Evolutionary conservation across 352 stramenopile species (phyloP).

Genomic region (Phytophthora podocarpi): DNA sequence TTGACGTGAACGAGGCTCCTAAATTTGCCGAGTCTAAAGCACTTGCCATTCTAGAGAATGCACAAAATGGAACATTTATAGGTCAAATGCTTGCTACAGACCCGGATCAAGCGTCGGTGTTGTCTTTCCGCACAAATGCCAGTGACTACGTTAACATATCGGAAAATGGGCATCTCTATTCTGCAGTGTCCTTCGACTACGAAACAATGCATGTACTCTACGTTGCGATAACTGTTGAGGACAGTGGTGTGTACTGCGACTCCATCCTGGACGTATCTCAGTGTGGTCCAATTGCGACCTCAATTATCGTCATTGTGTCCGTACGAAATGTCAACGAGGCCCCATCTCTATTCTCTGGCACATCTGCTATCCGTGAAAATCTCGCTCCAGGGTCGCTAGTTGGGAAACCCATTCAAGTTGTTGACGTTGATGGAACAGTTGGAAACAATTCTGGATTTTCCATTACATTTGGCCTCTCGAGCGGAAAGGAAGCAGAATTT

Average conservation of each 20-base stretch:
- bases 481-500: constrained; percentile 34
- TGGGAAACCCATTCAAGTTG: constrained; percentile 44
- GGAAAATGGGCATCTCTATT: constrained; percentile 16
- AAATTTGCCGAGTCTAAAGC: constrained; percentile 32
- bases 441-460: constrained; percentile 35
- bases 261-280: constrained; percentile 9
- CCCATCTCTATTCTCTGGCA: constrained; percentile 24
- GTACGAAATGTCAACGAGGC: constrained; percentile 61
- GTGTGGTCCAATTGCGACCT: constrained; percentile 14
- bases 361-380: constrained; percentile 50
- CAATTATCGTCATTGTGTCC: constrained; percentile 1
- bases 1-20: constrained; percentile 60
- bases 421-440: constrained; percentile 48
- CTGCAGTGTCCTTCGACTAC: constrained; percentile 38
- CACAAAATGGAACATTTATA: constrained; percentile 31
- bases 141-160: constrained; percentile 35
- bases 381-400: constrained; percentile 42
- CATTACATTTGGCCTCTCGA: constrained; percentile 25
- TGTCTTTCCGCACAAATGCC: constrained; percentile 44
- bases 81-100: constrained; percentile 44
- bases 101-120: constrained; percentile 34
- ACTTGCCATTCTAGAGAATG: constrained; percentile 52
- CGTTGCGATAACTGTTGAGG: constrained; percentile 41
- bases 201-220: constrained; percentile 36
- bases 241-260: constrained; percentile 41